Evolutionary conservation across 148 eudicot genomes (phyloP), one percentile per base, ranked within the genome.

Genomic region (Nepenthes mirabilis): DNA sequence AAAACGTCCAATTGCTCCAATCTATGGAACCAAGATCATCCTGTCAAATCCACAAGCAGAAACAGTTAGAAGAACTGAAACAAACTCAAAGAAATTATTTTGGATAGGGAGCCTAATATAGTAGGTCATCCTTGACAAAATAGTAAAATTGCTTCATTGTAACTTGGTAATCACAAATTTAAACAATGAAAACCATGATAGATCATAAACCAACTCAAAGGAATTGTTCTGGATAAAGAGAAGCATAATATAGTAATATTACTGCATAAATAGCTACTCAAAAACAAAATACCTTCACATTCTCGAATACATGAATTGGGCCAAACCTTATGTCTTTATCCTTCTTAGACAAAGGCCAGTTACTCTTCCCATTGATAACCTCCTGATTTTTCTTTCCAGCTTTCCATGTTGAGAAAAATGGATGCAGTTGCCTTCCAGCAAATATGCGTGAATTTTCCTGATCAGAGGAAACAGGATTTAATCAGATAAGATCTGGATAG

Each of bases 371-470:
- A 65, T 71, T 76, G 67, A 36, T 58, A 34, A 56, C 63, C 62
- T 78, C 83, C 72, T 70, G 75, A 57, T 56, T 76, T 71, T 68
- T 79, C 75, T 82, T 93, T 35, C 74, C 80, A 64, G 57, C 67
- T 81, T 84, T 86, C 72, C 69, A 47, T 36, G 81, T 75, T 37
- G 83, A 77, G 68, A 93, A 93, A 76, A 93, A 93, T 40, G 98
- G 98, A 72, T 93, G 98, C 47, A 93, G 54, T 76, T 88, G 82
- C 61, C 74, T 86, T 73, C 96, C 98, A 36, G 80, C 77, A 82
- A 75, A 93, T 65, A 86, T 68, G 33, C 91, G 95, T 56, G 89
- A 83, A 72, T 88, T 81, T 75, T 93, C 98, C 98, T 93, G 87
- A 62, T 59, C 52, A 71, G 48, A 57, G 64, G 43, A 47, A 59